phyloP scores from a whole-genome alignment of 2,329 filamentous ascomycete species.

The Lecanicillium sp. region DNA sequence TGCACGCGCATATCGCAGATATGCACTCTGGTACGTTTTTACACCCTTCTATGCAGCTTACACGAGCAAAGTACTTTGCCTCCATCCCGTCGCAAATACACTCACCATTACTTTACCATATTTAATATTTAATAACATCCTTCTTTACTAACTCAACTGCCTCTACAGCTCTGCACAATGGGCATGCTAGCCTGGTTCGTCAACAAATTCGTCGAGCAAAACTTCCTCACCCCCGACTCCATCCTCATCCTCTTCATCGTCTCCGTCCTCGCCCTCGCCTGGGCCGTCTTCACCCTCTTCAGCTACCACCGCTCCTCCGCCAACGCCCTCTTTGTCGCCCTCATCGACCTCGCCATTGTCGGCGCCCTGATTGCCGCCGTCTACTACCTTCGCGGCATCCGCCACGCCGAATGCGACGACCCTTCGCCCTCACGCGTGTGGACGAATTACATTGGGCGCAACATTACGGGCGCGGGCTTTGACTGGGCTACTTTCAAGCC shows the following conservation, averaged over 20 bases:
- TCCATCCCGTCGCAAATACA: too few species aligned
- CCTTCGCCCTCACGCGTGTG: constrained; percentile 42
- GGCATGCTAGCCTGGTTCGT: constrained; percentile 63
- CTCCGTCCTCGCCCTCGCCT: constrained; percentile 52
- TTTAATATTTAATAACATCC: not conserved
- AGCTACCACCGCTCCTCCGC: constrained; percentile 53
- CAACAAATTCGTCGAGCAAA: constrained; percentile 46
- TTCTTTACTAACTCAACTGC: constrained; percentile 6
- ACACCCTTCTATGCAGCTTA: too few species aligned
- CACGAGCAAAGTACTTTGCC: too few species aligned
- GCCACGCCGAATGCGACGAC: constrained; percentile 57
- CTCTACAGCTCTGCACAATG: constrained; percentile 49
- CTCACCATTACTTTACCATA: too few species aligned
- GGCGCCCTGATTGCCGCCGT: constrained; percentile 57
- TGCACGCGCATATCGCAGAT: constrained; percentile 56
- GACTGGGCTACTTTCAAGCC: constrained; percentile 58
- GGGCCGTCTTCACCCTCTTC: constrained; percentile 58
- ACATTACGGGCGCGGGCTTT: constrained; percentile 45
- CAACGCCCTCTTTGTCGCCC: constrained; percentile 52
- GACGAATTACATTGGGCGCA: constrained; percentile 51
- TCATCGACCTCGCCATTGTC: constrained; percentile 53
- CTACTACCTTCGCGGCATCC: constrained; percentile 50
- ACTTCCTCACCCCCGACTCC: constrained; percentile 51
- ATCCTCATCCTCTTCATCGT: constrained; percentile 62
- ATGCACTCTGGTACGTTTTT: constrained; percentile 40